Percentiles rank a stretch among this genome's conserved stretches.
Conservation (phyloP, 371 early-diverging fungal species). For the Lichtheimia hyalospora region DNA sequence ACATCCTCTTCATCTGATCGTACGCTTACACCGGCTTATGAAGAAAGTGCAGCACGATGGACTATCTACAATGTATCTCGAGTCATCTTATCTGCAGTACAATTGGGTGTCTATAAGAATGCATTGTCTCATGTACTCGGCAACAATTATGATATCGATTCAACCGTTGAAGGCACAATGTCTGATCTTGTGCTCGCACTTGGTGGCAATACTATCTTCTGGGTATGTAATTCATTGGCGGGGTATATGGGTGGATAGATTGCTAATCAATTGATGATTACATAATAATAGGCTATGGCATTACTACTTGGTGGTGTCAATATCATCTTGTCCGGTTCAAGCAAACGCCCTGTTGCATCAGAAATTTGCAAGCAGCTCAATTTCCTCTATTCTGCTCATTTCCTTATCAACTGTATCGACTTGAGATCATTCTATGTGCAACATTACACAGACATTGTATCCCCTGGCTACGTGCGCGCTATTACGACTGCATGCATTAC, state of each 20-base stretch:
- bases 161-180: constrained; percentile 16
- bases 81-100: constrained; percentile 4
- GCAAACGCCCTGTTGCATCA: constrained; percentile 17
- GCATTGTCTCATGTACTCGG: constrained; percentile 5
- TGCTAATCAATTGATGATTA: neutral
- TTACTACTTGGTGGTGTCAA: constrained; percentile 21
- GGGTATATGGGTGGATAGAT: neutral
- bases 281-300: constrained; percentile 20
- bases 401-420: constrained; percentile 28
- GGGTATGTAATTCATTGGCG: constrained; percentile 18
- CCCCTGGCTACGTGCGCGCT: constrained; percentile 26
- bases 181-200: constrained; percentile 4
- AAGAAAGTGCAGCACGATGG: constrained; percentile 15
- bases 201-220: constrained; percentile 11
- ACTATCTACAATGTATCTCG: constrained; percentile 11
- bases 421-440: constrained; percentile 32
- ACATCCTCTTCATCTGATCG: constrained; percentile 10
- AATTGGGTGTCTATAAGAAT: constrained; percentile 4
- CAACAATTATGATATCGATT: constrained; percentile 13
- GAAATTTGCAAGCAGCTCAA: constrained; percentile 33
- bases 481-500: constrained; percentile 14
- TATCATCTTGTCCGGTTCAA: constrained; percentile 14
- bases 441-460: constrained; percentile 13
- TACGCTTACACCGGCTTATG: constrained; percentile 17
- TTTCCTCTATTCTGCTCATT: constrained; percentile 19